phyloP scores from a whole-genome alignment of 2,329 filamentous ascomycete genomes.

The Ophiostoma australiae region DNA sequence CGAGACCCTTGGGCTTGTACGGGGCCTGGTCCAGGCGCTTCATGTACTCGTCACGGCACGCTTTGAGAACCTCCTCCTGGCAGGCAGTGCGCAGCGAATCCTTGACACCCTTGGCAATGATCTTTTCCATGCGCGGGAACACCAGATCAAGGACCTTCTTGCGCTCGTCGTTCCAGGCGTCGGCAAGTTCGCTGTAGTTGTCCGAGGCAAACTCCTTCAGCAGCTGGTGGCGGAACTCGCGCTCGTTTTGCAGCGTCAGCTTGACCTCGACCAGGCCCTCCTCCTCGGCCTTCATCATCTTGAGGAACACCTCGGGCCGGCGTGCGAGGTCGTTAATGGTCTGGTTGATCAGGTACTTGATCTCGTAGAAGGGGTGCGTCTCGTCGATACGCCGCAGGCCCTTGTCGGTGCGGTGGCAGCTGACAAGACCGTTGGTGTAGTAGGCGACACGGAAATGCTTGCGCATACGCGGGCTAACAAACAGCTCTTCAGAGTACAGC shows the following conservation, averaged over 20 bases:
- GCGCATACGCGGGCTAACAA: conserved; percentile 80
- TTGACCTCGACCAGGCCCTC: conserved; percentile 86
- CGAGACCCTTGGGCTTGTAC: conserved; percentile 89
- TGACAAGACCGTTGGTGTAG: conserved; percentile 77
- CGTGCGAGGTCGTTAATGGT: conserved; percentile 74
- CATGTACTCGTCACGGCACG: conserved; percentile 82
- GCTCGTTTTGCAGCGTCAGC: conserved; percentile 69
- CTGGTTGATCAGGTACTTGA: conserved; percentile 93
- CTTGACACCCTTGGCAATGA: conserved; percentile 89
- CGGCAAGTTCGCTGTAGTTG: conserved; percentile 89
- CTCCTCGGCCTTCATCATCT: conserved; percentile 96
- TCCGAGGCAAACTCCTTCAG: conserved; percentile 86
- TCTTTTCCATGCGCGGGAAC: conserved; percentile 71
- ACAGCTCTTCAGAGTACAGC: conserved; percentile 88
- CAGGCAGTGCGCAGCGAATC: conserved; percentile 91
- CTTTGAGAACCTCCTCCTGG: conserved; percentile 83
- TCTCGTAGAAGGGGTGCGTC: conserved; percentile 91
- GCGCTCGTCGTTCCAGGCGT: conserved; percentile 88
- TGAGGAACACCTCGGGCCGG: conserved; percentile 83
- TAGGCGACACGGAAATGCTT: conserved; percentile 78
- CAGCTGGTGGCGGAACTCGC: conserved; percentile 70
- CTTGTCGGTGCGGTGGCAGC: conserved; percentile 88
- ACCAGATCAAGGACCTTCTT: conserved; percentile 79
- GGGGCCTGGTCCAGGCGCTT: conserved; percentile 91
- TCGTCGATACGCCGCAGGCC: conserved; percentile 91